Evolutionary conservation across 2,329 filamentous ascomycete species (phyloP), one percentile per base, ranked within the genome.

Genomic region (Phialophora chinensis): DNA sequence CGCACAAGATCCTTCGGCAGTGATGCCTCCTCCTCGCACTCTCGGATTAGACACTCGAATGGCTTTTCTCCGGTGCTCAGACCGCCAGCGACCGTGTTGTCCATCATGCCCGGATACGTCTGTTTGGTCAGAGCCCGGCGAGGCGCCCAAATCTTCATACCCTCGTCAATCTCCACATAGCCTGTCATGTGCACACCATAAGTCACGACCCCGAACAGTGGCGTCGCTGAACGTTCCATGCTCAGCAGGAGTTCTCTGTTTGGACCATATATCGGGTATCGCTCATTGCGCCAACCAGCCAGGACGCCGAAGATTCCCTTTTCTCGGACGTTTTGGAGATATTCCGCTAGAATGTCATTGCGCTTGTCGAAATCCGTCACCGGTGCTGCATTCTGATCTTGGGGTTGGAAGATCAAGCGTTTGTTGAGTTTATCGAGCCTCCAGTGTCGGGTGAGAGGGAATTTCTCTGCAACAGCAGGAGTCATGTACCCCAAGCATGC

Each of bases 1-100:
- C 90, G 85, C 58, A 97, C 88, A 7, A 94, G 74, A 0, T 85
- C 80, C 66, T 89, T 90, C 0, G 91, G 86, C 23, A 99, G 80
- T 44, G 88, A 91, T 0, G 95, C 96, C 77, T 99, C 95, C 79
- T 99, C 95, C 70, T 89, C 89, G 2, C 90, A 90, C 79, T 99
- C 95, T 62, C 94, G 87, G 23, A 97, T 85, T 60, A 97, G 81
- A 76, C 90, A 92, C 75, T 94, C 92, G 57, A 93, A 90, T 0
- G 91, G 90, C 25, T 84, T 84, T 77, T 97, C 93, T 14, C 89
- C 90, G 0, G 91, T 91, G 76, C 90, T 88, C 72, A 98, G 88
- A 0, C 92, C 91, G 2, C 91, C 91, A 0, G 93, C 95, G 6
- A 96, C 95, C 1, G 93, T 93, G 77, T 98, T 99, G 78, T 99